Conservation (phyloP, 352 stramenopile genomes). For the Globisporangium cederbergense region DNA sequence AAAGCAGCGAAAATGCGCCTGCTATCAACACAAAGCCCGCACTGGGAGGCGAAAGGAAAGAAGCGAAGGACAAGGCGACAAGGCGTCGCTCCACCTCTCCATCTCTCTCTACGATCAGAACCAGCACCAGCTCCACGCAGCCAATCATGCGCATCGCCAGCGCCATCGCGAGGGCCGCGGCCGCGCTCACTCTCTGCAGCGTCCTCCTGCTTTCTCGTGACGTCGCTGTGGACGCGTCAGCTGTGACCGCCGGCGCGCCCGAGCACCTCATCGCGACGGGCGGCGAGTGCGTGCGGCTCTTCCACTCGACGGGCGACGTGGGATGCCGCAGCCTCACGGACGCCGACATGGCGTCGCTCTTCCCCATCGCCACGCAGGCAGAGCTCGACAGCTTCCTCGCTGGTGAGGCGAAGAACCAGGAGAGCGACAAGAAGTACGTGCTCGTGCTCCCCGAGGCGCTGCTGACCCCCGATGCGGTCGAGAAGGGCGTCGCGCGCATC, state of each 20-base stretch:
- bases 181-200: slow-evolving; percentile 2
- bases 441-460: slow-evolving; percentile 66
- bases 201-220: not conserved
- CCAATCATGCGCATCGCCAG: slow-evolving; percentile 9
- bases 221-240: slow-evolving; percentile 27
- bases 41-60: slow-evolving; percentile 1
- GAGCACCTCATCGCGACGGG: slow-evolving; percentile 59
- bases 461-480: slow-evolving; percentile 36
- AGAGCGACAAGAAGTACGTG: slow-evolving; percentile 40
- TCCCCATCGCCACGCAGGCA: slow-evolving; percentile 35
- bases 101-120: not conserved
- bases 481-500: slow-evolving; percentile 31
- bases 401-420: slow-evolving; percentile 21
- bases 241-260: slow-evolving; percentile 58
- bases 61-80: not conserved
- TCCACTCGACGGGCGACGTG: slow-evolving; percentile 63
- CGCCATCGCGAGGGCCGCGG: slow-evolving; percentile 1
- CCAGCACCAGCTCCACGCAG: too few relatives aligned
- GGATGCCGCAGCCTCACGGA: slow-evolving; percentile 58
- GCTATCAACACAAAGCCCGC: not conserved
- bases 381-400: slow-evolving; percentile 47
- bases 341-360: slow-evolving; percentile 54
- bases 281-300: slow-evolving; percentile 74
- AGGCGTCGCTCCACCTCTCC: not conserved
- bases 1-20: too few relatives aligned